A percentile compares a stretch with the other conserved stretches of the same genome.
Conservation (phyloP, 768 basidiomycete genomes). For the Termitomyces sp. region DNA sequence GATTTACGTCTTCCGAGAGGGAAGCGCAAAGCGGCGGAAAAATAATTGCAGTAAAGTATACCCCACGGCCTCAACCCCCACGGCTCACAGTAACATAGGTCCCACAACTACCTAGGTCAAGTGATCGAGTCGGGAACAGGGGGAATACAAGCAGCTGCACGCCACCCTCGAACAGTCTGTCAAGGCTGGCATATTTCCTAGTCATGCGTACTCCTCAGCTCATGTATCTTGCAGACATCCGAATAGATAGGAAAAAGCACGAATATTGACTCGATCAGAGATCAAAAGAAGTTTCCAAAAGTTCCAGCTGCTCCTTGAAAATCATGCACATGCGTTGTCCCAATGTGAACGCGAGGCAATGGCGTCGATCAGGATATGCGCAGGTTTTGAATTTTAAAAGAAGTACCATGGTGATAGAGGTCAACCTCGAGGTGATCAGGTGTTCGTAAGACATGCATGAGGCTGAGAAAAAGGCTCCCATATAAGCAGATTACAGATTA, state of each 20-base stretch:
- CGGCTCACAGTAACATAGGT: background rate
- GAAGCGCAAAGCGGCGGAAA: background rate
- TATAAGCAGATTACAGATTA: background rate
- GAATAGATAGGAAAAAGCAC: background rate
- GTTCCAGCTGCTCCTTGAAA: background rate
- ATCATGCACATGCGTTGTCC: constrained; percentile 16
- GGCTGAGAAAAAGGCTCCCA: background rate
- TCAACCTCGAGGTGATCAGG: constrained; percentile 3
- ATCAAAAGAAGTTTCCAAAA: background rate
- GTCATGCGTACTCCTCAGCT: background rate
- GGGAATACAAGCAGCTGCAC: background rate
- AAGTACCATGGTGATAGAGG: constrained; percentile 3
- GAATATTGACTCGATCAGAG: background rate
- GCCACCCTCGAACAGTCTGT: background rate
- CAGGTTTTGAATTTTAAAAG: constrained; percentile 7
- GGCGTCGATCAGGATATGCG: constrained; percentile 9
- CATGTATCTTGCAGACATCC: background rate
- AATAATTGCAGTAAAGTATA: background rate
- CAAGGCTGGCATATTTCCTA: background rate
- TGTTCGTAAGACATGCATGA: background rate
- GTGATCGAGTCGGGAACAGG: background rate
- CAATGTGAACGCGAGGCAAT: constrained; percentile 16
- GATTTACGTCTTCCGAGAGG: constrained; percentile 20
- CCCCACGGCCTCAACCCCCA: background rate
- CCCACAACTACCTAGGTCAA: background rate